Percentiles rank a stretch among this genome's conserved stretches.
Conservation (phyloP, 2,329 filamentous ascomycete genomes). For the Cordyceps cateniannulata region DNA sequence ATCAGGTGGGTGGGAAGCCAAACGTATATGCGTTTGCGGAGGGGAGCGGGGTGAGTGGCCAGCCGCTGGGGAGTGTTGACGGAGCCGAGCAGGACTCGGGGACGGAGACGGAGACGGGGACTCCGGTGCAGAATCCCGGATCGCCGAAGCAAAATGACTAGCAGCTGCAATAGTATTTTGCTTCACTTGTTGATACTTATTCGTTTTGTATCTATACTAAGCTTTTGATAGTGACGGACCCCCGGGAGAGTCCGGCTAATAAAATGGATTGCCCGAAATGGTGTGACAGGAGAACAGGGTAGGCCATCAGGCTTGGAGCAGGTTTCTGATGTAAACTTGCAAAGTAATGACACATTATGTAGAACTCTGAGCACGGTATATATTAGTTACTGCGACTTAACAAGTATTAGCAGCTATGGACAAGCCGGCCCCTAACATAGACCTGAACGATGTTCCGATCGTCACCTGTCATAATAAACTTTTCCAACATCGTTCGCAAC, state of each 20-base stretch:
- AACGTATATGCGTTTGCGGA: slow-evolving; percentile 39
- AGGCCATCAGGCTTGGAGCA: too few species aligned
- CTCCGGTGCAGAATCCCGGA: not conserved
- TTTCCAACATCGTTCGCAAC: slow-evolving; percentile 45
- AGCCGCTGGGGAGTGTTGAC: too few species aligned
- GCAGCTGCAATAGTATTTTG: not conserved
- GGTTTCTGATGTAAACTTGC: too few species aligned
- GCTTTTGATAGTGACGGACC: too few species aligned
- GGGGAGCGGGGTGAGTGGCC: not conserved
- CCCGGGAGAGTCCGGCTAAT: too few species aligned
- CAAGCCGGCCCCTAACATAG: slow-evolving; percentile 41
- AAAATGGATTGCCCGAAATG: too few species aligned
- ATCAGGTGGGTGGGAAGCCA: slow-evolving; percentile 36
- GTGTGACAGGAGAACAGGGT: too few species aligned
- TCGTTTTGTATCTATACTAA: too few species aligned
- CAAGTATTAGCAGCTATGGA: slow-evolving; percentile 14
- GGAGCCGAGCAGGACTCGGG: not conserved
- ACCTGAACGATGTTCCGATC: slow-evolving; percentile 54
- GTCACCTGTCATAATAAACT: slow-evolving; percentile 60
- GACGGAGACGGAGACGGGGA: not conserved
- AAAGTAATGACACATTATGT: too few species aligned
- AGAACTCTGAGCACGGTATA: too few species aligned
- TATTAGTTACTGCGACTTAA: too few species aligned
- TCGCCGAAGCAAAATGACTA: not conserved
- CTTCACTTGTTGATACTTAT: too few species aligned